Percentiles rank a stretch among this genome's conserved stretches.
Conservation (phyloP, 129 eudicot species). For the carrot (Daucus carota) region DH1_v3.0 NC_030386.2:27840501-27841000, state of each 20-base stretch:
- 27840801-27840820: not conserved
- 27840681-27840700: conserved; percentile 35
- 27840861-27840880: not conserved
- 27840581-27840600: conserved; percentile 20
- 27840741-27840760: conserved; percentile 42
- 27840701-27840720: conserved; percentile 50
- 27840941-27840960: not conserved
- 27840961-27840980: not conserved
- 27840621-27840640: conserved; percentile 42
- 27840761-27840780: conserved; percentile 35
- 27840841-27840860: not conserved
- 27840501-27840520: not conserved
- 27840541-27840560: not conserved
- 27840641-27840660: conserved; percentile 35
- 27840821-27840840: not conserved
- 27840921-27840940: not conserved
- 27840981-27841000: not conserved
- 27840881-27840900: not conserved
- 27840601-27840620: conserved; percentile 18
- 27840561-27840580: conserved; percentile 14
- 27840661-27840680: conserved; percentile 33
- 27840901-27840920: not conserved
- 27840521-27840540: not conserved
- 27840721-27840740: conserved; percentile 53
- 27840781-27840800: not conserved